Percentiles rank a stretch among this genome's conserved stretches.
Conservation (phyloP, 768 basidiomycete genomes). For the Cystofilobasidium macerans region DNA sequence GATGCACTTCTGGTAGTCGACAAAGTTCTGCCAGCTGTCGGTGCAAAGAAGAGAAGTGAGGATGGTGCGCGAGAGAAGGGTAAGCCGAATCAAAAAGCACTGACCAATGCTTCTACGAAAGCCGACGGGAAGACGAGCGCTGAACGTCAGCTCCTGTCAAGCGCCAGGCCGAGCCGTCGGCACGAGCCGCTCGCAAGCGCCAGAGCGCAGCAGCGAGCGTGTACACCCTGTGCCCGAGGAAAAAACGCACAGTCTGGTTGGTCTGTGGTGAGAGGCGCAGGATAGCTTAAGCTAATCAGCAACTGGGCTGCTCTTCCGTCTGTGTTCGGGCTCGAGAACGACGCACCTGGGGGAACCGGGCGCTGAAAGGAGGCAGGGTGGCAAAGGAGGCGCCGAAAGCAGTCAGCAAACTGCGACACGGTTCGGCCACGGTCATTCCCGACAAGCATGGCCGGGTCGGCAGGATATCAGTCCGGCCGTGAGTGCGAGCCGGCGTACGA, state of each 20-base stretch:
- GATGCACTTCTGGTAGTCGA: constrained; percentile 97
- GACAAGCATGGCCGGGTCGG: no score
- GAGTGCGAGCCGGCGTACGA: no score
- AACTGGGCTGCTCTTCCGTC: no score
- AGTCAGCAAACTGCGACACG: no score
- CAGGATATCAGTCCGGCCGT: no score
- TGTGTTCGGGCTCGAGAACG: no score
- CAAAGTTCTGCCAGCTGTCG: constrained; percentile 81
- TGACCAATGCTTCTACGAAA: constrained; percentile 93
- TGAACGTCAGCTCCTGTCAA: not conserved
- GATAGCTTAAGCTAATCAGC: constrained; percentile 14
- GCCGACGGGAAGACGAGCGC: constrained; percentile 41
- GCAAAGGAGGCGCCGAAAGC: not conserved
- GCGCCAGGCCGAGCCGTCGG: no score
- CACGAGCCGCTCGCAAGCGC: no score
- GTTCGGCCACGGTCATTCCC: no score
- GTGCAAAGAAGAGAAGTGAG: not conserved
- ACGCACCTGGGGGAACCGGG: constrained; percentile 25
- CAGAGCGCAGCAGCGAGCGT: no score
- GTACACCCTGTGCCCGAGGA: constrained; percentile 27
- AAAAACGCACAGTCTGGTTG: constrained; percentile 27
- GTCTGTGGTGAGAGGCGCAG: constrained; percentile 9
- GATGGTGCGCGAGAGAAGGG: not conserved
- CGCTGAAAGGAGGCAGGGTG: constrained; percentile 12
- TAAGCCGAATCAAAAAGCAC: constrained; percentile 29